Percentiles rank a stretch among this genome's conserved stretches.
Evolutionary conservation across 352 stramenopile species (phyloP).

Genomic region (Phytophthora pini): DNA sequence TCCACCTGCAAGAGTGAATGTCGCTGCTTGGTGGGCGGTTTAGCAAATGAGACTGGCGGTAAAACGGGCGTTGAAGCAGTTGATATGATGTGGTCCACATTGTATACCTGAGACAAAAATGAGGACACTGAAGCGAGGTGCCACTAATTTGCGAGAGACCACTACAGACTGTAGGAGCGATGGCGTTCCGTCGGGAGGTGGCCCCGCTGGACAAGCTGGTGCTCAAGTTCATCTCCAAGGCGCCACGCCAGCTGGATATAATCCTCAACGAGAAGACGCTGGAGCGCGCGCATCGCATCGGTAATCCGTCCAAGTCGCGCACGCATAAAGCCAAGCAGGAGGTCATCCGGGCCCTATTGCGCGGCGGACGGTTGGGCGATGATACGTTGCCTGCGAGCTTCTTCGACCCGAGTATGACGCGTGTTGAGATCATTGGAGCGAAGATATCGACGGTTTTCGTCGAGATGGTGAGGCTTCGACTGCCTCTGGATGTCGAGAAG

Average conservation of each 20-base stretch:
- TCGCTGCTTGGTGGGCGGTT: constrained; percentile 8
- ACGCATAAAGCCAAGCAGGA: constrained; percentile 90
- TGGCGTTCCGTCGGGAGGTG: constrained; percentile 90
- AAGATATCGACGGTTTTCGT: constrained; percentile 87
- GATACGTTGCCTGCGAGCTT: constrained; percentile 84
- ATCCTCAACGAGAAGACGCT: constrained; percentile 82
- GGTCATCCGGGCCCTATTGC: constrained; percentile 79
- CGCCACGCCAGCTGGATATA: constrained; percentile 55
- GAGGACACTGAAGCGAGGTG: no score
- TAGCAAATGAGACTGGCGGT: constrained; percentile 14
- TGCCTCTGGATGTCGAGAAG: background rate
- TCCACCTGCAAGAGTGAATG: constrained; percentile 2
- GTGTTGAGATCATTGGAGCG: constrained; percentile 83
- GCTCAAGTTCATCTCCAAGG: constrained; percentile 92
- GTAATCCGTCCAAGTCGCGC: constrained; percentile 75
- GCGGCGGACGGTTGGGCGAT: constrained; percentile 77
- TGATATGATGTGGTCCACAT: background rate
- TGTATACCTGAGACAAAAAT: background rate
- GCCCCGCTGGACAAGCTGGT: constrained; percentile 83
- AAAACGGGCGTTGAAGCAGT: constrained; percentile 21
- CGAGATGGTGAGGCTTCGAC: constrained; percentile 49
- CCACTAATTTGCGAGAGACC: no score
- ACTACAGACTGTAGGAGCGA: constrained; percentile 19
- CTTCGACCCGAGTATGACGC: constrained; percentile 89
- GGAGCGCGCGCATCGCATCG: constrained; percentile 73